phyloP scores from a whole-genome alignment of 495 filamentous ascomycete species.

The Tuber umbilicatum region DNA sequence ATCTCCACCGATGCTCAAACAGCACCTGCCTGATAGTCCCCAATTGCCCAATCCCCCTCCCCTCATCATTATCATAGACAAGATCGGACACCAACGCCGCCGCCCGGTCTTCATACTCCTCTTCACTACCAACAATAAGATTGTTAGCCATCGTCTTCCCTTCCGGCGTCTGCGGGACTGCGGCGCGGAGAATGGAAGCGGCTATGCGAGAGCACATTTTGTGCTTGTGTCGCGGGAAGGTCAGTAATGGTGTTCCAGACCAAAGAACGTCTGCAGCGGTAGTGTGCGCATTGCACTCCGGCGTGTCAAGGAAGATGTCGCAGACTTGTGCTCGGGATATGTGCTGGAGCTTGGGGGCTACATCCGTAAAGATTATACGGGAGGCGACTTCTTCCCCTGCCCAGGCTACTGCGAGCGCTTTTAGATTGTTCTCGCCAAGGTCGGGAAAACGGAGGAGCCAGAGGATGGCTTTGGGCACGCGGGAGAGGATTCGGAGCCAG shows the following conservation, averaged over 20 bases:
- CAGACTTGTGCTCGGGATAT: conserved; percentile 86
- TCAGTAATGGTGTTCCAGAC: conserved; percentile 90
- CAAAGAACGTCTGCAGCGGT: conserved; percentile 94
- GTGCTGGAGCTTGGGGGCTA: conserved; percentile 89
- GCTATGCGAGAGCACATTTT: conserved; percentile 99
- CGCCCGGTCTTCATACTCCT: conserved; percentile 74
- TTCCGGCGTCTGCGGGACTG: conserved; percentile 62
- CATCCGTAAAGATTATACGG: conserved; percentile 94
- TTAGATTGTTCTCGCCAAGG: conserved; percentile 77
- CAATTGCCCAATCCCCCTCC: conserved; percentile 34
- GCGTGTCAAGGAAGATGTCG: conserved; percentile 93
- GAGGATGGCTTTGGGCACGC: conserved; percentile 77
- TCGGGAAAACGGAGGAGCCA: conserved; percentile 98
- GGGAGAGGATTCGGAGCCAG: conserved; percentile 89
- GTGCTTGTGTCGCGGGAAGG: conserved; percentile 86
- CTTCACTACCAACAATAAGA: conserved; percentile 70
- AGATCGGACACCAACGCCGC: conserved; percentile 63
- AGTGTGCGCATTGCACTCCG: conserved; percentile 97
- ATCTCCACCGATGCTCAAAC: conserved; percentile 70
- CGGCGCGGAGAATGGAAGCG: conserved; percentile 83
- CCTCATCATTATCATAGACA: conserved; percentile 50
- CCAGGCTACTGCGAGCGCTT: conserved; percentile 72
- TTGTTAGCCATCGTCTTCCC: conserved; percentile 65
- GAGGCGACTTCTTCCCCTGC: conserved; percentile 77
- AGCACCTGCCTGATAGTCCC: conserved; percentile 56